Evolutionary conservation across 371 early-diverging fungal species (phyloP), one percentile per base, ranked within the genome.

Genomic region (Mucor mucedo): DNA sequence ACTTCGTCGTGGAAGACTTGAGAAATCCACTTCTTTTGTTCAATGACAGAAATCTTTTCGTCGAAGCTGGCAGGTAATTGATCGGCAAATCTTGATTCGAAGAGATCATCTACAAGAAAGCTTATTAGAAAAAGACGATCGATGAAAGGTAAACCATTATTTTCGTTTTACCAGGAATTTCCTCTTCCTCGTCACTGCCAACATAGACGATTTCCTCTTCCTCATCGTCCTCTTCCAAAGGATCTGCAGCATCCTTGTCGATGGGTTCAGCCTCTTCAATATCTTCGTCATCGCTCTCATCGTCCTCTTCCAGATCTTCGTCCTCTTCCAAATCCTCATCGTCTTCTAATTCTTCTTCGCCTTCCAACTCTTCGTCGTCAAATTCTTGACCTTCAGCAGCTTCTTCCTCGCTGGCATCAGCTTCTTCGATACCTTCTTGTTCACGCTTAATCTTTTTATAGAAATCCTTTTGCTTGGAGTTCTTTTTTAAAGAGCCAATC

Each of bases 1-100:
- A 71, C 58, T 7, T 80, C 77, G 49, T 83, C 83, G 29, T 84
- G 74, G 39, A 77, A 77, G 7, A 64, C 55, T 29, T 79, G 58
- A 11, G 78, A 42, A 27, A 56, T 58, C 73, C 84, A 76, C 52
- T 82, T 76, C 59, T 82, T 82, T 56, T 87, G 77, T 28, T 85
- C 83, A 52, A 83, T 65, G 13, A 65, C 60, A 1, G 84, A 71
- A 28, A 87, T 78, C 44, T 72, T 72, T 58, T 75, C 70, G 53
- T 82, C 78, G 38, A 84, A 72, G n/a, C 66, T 52, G 14, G 58
- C 71, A 1, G 80, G 66, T 45, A 77, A 77, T n/a, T 77, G 69
- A 54, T 87, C 85, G 3, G 74, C 78, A 59, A 82, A 82, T 58
- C 84, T 84, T 0, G 55, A 16, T 50, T 77, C 75, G 30, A 66